phyloP scores from a whole-genome alignment of 495 filamentous ascomycete genomes.

The Lepraria neglecta region DNA sequence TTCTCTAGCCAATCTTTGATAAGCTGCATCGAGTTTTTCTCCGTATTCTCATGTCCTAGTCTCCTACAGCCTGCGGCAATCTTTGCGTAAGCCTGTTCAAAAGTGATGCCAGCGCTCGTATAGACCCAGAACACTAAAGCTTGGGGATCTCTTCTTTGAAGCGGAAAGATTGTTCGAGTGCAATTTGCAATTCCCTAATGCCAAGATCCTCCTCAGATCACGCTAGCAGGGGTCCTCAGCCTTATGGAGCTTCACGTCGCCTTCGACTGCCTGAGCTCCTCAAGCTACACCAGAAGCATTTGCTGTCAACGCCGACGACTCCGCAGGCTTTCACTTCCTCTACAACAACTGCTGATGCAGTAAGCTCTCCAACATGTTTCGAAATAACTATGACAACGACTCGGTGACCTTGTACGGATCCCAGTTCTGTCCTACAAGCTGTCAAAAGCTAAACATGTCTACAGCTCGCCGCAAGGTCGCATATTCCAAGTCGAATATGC shows the following conservation, averaged over 20 bases:
- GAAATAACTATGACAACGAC: constrained; percentile 99
- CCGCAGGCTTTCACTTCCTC: neutral
- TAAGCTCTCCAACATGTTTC: constrained; percentile 65
- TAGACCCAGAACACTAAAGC: too few relatives aligned
- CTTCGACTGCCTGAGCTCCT: constrained; percentile 20
- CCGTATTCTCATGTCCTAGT: too few relatives aligned
- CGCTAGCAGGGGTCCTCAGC: constrained; percentile 14
- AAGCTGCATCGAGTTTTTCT: too few relatives aligned
- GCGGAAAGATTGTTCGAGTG: too few relatives aligned
- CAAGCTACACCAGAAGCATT: neutral
- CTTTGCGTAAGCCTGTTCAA: too few relatives aligned
- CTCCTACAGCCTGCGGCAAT: too few relatives aligned
- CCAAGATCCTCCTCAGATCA: neutral
- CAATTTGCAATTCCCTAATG: too few relatives aligned
- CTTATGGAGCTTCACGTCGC: constrained; percentile 21
- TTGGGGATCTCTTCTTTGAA: too few relatives aligned
- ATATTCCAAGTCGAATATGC: constrained; percentile 99
- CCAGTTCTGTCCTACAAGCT: constrained; percentile 21
- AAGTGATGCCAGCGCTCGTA: too few relatives aligned
- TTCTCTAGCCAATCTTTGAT: neutral
- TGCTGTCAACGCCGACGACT: neutral
- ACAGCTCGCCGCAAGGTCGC: constrained; percentile 94
- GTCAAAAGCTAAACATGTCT: constrained; percentile 24
- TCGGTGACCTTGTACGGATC: constrained; percentile 89
- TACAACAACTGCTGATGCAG: neutral